Conservation (phyloP, 2,329 filamentous ascomycete species). For the Beauveria sp. region DNA sequence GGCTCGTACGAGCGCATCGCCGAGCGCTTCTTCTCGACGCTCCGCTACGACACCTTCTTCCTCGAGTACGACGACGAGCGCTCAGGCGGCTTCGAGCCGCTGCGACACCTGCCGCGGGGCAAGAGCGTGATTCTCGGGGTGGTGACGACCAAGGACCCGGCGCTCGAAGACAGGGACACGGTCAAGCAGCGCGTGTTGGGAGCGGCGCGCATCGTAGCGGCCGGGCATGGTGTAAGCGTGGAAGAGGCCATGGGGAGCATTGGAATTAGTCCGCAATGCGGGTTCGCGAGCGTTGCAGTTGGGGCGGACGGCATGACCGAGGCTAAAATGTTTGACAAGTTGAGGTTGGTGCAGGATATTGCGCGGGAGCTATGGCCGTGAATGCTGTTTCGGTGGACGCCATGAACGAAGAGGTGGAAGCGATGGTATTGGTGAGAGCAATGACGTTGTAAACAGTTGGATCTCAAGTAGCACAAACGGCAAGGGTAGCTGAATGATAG, state of each 20-base stretch:
- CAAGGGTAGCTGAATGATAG: no score
- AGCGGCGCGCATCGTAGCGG: slow-evolving; percentile 58
- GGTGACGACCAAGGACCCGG: slow-evolving; percentile 52
- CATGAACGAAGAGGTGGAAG: background rate
- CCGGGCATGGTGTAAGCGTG: slow-evolving; percentile 53
- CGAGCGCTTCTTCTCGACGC: slow-evolving; percentile 49
- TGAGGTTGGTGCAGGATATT: slow-evolving; percentile 59
- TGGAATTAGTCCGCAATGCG: slow-evolving; percentile 62
- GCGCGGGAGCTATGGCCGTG: slow-evolving; percentile 56
- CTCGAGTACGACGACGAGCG: slow-evolving; percentile 53
- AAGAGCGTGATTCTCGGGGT: slow-evolving; percentile 58
- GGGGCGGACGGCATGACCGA: slow-evolving; percentile 56
- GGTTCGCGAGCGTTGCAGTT: slow-evolving; percentile 61
- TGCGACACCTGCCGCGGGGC: slow-evolving; percentile 48
- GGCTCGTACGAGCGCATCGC: slow-evolving; percentile 58
- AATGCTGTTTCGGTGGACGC: background rate
- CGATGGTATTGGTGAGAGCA: no score
- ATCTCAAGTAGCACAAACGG: background rate
- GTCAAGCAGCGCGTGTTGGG: slow-evolving; percentile 47
- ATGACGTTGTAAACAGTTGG: background rate
- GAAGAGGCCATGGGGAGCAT: slow-evolving; percentile 58
- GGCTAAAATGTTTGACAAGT: slow-evolving; percentile 63
- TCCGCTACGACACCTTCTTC: slow-evolving; percentile 55
- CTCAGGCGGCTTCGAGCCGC: slow-evolving; percentile 55
- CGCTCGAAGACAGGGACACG: slow-evolving; percentile 47